Evolutionary conservation across 208 protist genomes (phyloP).

Genomic region (Entamoeba invadens): DNA sequence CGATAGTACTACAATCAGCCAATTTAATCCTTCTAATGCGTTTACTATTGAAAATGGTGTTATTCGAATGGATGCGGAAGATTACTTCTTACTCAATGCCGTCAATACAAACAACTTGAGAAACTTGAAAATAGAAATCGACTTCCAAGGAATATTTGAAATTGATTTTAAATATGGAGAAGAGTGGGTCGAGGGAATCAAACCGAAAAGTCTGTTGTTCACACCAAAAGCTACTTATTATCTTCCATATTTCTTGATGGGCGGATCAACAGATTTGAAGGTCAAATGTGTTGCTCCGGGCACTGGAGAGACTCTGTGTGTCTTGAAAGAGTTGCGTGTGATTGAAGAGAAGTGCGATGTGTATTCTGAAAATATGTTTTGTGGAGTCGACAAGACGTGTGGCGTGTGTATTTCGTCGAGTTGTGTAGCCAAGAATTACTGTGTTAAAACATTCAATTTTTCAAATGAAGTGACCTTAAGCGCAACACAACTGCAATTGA

Average conservation of each 20-base stretch:
- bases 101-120: background rate
- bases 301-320: background rate
- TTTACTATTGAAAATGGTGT: too few species aligned
- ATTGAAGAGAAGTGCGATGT: background rate
- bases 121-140: background rate
- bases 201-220: background rate
- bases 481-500: background rate
- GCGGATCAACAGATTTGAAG: background rate
- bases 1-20: too few species aligned
- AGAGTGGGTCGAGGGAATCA: background rate
- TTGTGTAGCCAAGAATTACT: background rate
- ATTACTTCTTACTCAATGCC: background rate
- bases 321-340: background rate
- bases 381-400: background rate
- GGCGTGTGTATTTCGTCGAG: background rate
- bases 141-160: background rate
- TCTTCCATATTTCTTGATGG: background rate
- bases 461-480: background rate
- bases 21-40: too few species aligned
- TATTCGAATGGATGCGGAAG: too few species aligned
- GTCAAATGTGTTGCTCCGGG: background rate
- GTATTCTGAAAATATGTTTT: background rate
- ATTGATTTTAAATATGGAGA: background rate
- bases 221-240: background rate
- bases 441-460: background rate